phyloP scores from a whole-genome alignment of 1,139 yeast genomes.

The Kodamaea derodonti region DNA sequence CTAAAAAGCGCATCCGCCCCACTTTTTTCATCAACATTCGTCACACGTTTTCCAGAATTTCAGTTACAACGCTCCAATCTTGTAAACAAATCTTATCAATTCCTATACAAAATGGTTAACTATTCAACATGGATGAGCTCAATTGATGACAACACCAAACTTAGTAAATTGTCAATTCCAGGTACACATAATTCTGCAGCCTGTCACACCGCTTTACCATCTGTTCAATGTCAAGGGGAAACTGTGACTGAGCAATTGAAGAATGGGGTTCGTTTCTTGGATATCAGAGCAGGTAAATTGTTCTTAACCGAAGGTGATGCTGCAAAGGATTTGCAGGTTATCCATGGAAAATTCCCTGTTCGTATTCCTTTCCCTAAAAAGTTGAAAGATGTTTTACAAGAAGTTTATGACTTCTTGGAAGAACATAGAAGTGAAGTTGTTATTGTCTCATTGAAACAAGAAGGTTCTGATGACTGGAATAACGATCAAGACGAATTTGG shows the following conservation, averaged over 20 bases:
- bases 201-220: slow-evolving; percentile 67
- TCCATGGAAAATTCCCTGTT: slow-evolving; percentile 77
- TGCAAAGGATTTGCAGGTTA: slow-evolving; percentile 59
- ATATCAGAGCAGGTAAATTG: slow-evolving; percentile 61
- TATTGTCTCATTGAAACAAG: slow-evolving; percentile 68
- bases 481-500: slow-evolving; percentile 63
- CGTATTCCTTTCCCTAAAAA: slow-evolving; percentile 56
- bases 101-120: slow-evolving; percentile 42
- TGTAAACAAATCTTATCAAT: no score
- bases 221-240: slow-evolving; percentile 75
- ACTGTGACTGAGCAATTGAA: slow-evolving; percentile 58
- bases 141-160: slow-evolving; percentile 46
- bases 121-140: slow-evolving; percentile 53
- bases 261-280: slow-evolving; percentile 72
- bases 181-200: slow-evolving; percentile 85
- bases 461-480: slow-evolving; percentile 67
- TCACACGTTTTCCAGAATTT: no score
- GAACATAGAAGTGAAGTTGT: slow-evolving; percentile 57
- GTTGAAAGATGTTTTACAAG: slow-evolving; percentile 46
- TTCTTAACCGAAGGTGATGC: slow-evolving; percentile 46
- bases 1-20: no score
- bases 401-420: slow-evolving; percentile 56
- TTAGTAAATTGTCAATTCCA: slow-evolving; percentile 62
- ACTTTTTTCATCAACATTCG: no score
- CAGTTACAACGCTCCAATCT: no score